Percentiles rank a stretch among this genome's conserved stretches.
Conservation (phyloP, 805 yeast genomes). For the Myxozyma sirexii region DNA sequence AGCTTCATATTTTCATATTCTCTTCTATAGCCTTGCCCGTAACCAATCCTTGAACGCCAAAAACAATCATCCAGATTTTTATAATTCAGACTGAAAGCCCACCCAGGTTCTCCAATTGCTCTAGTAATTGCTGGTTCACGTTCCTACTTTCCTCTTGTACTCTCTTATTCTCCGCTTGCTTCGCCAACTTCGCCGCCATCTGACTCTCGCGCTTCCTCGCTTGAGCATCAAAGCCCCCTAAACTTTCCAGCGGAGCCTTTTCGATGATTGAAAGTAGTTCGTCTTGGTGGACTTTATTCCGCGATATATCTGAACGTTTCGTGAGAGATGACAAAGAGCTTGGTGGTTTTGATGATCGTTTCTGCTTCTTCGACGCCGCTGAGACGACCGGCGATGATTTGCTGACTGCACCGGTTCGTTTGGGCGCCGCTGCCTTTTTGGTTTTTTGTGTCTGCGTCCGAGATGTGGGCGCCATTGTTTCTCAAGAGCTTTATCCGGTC, state of each 20-base stretch:
- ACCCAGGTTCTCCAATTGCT: conserved; percentile 19
- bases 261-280: not conserved
- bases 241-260: not conserved
- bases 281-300: not conserved
- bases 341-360: not conserved
- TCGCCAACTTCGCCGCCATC: not conserved
- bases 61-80: not conserved
- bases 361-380: not conserved
- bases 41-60: not conserved
- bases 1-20: not conserved
- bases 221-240: not conserved
- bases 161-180: not conserved
- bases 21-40: no score
- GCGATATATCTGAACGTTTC: conserved; percentile 2
- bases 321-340: not conserved
- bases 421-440: not conserved
- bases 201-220: not conserved
- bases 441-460: not conserved
- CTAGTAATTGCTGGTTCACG: conserved; percentile 11
- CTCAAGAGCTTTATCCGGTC: no score
- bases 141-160: not conserved
- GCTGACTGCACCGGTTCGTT: not conserved
- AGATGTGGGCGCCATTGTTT: conserved; percentile 6
- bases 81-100: conserved; percentile 9
- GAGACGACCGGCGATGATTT: not conserved